A percentile compares a stretch with the other conserved stretches of the same genome.
These are phyloP conservation scores for Pterulicium gracile DNA, from an alignment of 1,284 basidiomycete species.

Conservation along the genomic window DNA sequence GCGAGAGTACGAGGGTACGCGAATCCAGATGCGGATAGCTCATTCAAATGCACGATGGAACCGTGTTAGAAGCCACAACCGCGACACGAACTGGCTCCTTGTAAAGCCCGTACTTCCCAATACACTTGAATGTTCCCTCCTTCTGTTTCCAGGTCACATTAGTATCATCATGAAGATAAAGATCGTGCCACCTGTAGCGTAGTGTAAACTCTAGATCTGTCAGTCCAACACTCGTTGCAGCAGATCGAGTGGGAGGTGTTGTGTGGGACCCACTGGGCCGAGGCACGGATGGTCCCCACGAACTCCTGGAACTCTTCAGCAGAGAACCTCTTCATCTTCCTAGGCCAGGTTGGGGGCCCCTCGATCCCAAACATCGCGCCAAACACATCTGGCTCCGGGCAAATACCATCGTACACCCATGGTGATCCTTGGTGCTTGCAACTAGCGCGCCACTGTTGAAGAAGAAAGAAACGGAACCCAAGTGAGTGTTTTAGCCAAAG, in stretches of 20 bases:
- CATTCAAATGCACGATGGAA: too few relatives aligned
- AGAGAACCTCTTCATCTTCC: slow-evolving; percentile 40
- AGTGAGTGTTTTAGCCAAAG: slow-evolving; percentile 4
- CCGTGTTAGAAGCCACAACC: too few relatives aligned
- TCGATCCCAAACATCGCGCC: slow-evolving; percentile 32
- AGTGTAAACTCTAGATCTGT: slow-evolving; percentile 11
- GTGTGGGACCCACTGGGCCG: slow-evolving; percentile 3
- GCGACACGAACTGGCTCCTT: too few relatives aligned
- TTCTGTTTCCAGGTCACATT: slow-evolving; percentile 37
- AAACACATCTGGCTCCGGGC: slow-evolving; percentile 40
- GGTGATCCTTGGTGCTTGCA: slow-evolving; percentile 39
- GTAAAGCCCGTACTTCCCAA: slow-evolving; percentile 30
- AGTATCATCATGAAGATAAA: slow-evolving; percentile 34
- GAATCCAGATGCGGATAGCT: too few relatives aligned
- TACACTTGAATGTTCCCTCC: slow-evolving; percentile 41
- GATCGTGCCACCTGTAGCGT: slow-evolving; percentile 26
- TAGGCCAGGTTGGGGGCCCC: slow-evolving; percentile 36
- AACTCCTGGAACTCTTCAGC: slow-evolving; percentile 30
- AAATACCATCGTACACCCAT: slow-evolving; percentile 45
- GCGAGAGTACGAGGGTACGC: too few relatives aligned
- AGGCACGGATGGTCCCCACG: slow-evolving; percentile 18
- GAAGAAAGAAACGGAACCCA: slow-evolving; percentile 7
- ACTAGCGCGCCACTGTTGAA: slow-evolving; percentile 36
- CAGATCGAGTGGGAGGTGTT: not conserved
- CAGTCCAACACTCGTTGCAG: not conserved